Conservation (phyloP, 257 asterid species). For the Solanum paucissectum region DNA sequence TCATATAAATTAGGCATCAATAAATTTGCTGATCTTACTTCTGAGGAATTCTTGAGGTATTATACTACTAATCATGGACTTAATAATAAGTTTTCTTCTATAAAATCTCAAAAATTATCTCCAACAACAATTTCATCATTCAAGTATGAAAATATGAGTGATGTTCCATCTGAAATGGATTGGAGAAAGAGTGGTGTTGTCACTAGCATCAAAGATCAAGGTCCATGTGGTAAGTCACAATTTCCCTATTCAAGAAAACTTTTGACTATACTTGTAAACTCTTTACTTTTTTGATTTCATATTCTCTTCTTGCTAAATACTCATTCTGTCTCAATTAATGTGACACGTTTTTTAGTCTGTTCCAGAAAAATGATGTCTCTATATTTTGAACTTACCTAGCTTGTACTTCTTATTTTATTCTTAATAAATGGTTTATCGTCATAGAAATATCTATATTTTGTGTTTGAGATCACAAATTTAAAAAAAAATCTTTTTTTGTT, state of each 20-base stretch:
- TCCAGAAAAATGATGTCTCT: neutral
- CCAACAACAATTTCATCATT: neutral
- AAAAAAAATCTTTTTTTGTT: no score
- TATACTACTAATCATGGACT: neutral
- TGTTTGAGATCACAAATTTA: neutral
- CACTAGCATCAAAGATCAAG: neutral
- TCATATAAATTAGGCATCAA: neutral
- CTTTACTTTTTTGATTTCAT: neutral
- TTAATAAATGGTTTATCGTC: neutral
- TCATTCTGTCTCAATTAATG: neutral
- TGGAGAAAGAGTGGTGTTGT: conserved; percentile 9
- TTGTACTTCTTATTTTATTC: neutral
- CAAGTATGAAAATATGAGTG: neutral
- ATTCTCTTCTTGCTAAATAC: neutral
- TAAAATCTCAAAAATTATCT: neutral
- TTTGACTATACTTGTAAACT: neutral
- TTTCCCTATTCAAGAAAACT: neutral
- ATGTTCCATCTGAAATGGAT: conserved; percentile 1
- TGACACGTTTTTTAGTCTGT: neutral
- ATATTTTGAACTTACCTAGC: neutral
- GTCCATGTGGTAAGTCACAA: neutral
- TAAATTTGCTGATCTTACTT: neutral
- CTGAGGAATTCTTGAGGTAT: neutral
- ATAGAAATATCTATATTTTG: no score
- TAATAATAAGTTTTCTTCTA: neutral